Percentiles rank a stretch among this genome's conserved stretches.
Evolutionary conservation across 2,329 filamentous ascomycete species (phyloP).

Genomic region (Phialophora expanda): DNA sequence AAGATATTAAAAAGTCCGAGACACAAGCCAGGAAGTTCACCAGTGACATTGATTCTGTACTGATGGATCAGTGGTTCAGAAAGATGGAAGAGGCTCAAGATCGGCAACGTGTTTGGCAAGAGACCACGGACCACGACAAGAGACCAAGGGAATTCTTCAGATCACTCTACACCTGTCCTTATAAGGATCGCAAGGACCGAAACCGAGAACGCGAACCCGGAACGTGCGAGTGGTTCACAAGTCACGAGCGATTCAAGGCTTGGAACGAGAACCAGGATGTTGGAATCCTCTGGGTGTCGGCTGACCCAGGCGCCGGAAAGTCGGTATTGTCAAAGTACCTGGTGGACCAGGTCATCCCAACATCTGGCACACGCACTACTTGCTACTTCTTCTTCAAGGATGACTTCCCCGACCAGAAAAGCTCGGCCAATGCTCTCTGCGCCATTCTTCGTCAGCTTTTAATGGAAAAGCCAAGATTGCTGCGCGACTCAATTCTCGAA

Average conservation of each 20-base stretch:
- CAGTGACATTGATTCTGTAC: background rate
- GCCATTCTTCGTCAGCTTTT: constrained; percentile 50
- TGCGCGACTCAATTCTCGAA: constrained; percentile 30
- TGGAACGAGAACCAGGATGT: constrained; percentile 40
- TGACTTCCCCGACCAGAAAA: constrained; percentile 43
- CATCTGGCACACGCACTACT: constrained; percentile 30
- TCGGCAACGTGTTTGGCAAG: background rate
- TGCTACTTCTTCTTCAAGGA: constrained; percentile 51
- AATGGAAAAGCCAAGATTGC: constrained; percentile 35
- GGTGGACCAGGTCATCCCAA: constrained; percentile 42
- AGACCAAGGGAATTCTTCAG: background rate
- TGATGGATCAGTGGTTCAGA: constrained; percentile 3
- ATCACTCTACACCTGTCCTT: constrained; percentile 14
- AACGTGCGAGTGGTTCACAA: constrained; percentile 45
- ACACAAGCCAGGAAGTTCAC: background rate
- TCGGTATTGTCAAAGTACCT: constrained; percentile 47
- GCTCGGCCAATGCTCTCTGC: constrained; percentile 42
- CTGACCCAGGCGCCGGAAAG: constrained; percentile 51
- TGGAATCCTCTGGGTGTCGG: constrained; percentile 49
- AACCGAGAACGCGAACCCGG: constrained; percentile 41
- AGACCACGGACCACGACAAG: background rate
- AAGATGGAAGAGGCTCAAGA: background rate
- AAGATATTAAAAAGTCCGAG: constrained; percentile 4
- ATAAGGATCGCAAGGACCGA: constrained; percentile 40
- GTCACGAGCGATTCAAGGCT: constrained; percentile 38